Base-by-base conservation (phyloP, 179 eudicot species). In the Drosera spatulata region DNA sequence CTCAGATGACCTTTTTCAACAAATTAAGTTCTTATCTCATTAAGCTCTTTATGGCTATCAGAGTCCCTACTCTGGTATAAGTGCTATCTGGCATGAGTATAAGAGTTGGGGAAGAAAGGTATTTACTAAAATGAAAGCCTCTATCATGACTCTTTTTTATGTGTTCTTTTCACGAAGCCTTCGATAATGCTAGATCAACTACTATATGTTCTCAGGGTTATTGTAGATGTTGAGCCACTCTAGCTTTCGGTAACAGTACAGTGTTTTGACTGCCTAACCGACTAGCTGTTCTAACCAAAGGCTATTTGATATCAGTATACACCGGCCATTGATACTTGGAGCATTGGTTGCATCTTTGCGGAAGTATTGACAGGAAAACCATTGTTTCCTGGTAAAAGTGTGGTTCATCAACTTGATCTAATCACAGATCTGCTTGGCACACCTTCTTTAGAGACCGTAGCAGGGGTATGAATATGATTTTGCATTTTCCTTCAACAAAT, bases 391-490 rank as follows among this genome's bases (percentile, higher is more conserved):
- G 95, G 97, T 55, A 91, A 85, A 82, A 88, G 88, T 68, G 95
- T 83, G 11, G 91, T 85, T 55, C 97, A 88, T 76, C 97, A 91
- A 73, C 72, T 91, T 60, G 94, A 91, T 66, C 65, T 88, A 67
- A 91, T 91, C 58, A 91, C 96, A 10, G 85, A 91, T 84, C 88
- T 91, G 70, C 95, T 88, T 56, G 97, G 97, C 39, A 81, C 94
- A 64, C 97, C 97, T 9, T 69, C 91, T 41, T 62, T 67, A 11
- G 95, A 88, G 57, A 85, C 85, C 45, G 80, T 88, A 70, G 60
- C 85, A 61, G 82, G 88, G 73, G 97, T 91, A 88, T 61, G 85
- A 55, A 50, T 15, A 42, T 69, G 65, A 70, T 12, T 37, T 15
- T 39, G 1, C 38, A 3, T 15, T 8, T 47, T 53, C 4, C 15